These are phyloP conservation scores for Kwoniella dendrophila DNA, from an alignment of 768 basidiomycete genomes.

Conservation along the genomic window DNA sequence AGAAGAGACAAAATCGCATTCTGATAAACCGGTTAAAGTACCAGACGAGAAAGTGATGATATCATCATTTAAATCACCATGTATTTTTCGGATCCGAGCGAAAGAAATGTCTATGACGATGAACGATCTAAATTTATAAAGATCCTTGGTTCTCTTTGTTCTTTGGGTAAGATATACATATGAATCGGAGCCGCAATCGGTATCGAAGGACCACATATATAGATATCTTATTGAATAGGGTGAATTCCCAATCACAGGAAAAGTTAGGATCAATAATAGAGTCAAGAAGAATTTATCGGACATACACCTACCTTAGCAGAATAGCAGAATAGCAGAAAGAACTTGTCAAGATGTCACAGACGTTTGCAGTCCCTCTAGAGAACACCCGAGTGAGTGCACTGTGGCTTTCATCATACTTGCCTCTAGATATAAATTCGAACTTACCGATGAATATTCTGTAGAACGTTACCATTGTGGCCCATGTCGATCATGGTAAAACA, in stretches of 20 bases:
- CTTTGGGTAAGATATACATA: too few species aligned
- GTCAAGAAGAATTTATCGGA: too few species aligned
- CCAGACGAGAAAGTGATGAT: constrained; percentile 7
- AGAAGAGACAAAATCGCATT: neutral
- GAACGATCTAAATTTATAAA: neutral
- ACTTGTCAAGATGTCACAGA: constrained; percentile 29
- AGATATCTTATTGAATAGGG: too few species aligned
- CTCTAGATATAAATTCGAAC: constrained; percentile 90
- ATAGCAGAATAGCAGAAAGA: neutral
- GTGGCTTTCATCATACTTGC: constrained; percentile 69
- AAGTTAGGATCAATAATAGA: too few species aligned
- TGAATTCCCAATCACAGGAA: too few species aligned
- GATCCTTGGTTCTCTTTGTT: too few species aligned
- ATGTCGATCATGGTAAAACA: constrained; percentile 80
- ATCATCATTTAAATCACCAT: constrained; percentile 9
- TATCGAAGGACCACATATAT: too few species aligned
- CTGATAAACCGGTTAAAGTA: neutral
- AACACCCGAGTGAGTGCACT: constrained; percentile 47
- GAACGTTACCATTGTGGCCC: constrained; percentile 63
- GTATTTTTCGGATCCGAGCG: constrained; percentile 18
- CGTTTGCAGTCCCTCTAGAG: constrained; percentile 49
- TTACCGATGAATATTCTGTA: constrained; percentile 89
- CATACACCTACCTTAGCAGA: neutral
- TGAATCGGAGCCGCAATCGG: neutral
- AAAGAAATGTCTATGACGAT: neutral